Evolutionary conservation across 2,329 filamentous ascomycete species (phyloP).

Genomic region (Ceratocystis alfenasii): DNA sequence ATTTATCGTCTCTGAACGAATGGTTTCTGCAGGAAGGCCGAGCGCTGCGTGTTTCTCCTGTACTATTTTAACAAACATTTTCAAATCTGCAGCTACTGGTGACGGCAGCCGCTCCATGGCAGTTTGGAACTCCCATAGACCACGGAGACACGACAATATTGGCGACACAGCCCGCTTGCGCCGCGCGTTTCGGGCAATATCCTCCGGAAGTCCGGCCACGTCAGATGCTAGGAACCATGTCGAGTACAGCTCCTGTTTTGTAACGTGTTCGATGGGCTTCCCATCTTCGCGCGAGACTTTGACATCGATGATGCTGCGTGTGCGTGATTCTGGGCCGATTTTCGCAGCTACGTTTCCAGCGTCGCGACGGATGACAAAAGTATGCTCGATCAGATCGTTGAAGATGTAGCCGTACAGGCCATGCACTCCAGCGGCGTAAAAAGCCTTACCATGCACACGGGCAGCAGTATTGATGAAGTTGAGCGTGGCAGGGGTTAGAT

Average conservation of each 20-base stretch:
- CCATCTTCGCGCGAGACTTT: slow-evolving; percentile 53
- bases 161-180: slow-evolving; percentile 62
- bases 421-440: slow-evolving; percentile 29
- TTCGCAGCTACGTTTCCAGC: slow-evolving; percentile 60
- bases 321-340: slow-evolving; percentile 56
- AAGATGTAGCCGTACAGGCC: slow-evolving; percentile 90
- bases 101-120: slow-evolving; percentile 39
- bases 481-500: slow-evolving; percentile 63
- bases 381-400: slow-evolving; percentile 79
- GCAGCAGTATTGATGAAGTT: slow-evolving; percentile 76
- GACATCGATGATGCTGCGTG: slow-evolving; percentile 61
- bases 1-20: slow-evolving; percentile 60
- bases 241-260: slow-evolving; percentile 82
- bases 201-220: slow-evolving; percentile 56
- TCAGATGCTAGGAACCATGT: slow-evolving; percentile 75
- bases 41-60: slow-evolving; percentile 67
- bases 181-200: slow-evolving; percentile 52
- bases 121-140: slow-evolving; percentile 72
- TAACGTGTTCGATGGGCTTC: slow-evolving; percentile 72
- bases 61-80: slow-evolving; percentile 63
- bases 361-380: slow-evolving; percentile 77
- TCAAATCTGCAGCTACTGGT: slow-evolving; percentile 32
- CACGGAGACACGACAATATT: slow-evolving; percentile 71
- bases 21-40: slow-evolving; percentile 53
- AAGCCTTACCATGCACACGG: slow-evolving; percentile 45